Base-by-base conservation (phyloP, 2,329 filamentous ascomycete genomes). In the Claviceps sp. region DNA sequence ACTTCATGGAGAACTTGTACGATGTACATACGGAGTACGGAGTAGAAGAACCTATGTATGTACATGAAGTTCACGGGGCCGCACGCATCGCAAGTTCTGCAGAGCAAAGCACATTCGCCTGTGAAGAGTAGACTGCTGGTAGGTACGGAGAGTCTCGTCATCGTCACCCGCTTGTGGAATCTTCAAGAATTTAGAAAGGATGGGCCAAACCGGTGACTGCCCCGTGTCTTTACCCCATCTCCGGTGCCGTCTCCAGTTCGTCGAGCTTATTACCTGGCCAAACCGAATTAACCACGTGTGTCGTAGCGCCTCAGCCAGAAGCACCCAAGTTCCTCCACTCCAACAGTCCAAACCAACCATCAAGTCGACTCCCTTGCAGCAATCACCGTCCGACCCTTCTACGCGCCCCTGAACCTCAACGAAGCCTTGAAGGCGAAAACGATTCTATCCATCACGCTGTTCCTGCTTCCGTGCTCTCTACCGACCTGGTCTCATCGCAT, bases 281-380 rank as follows among this genome's bases (percentile, higher is more conserved):
- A 49, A 41, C 47, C 48, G 37, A 48, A 34, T 47, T 18, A 50
- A 50, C 52, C 52, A 53, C 52, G 52, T 53, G 48, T 53, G 52
- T 53, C 52, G 30, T 53, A 50, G 6, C 30, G 6, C 30, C 36
- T 45, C 22, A 42, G 13, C 34, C 30, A 18, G 44, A 34, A n/a
- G 47, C 24, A 37, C 26, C 11, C 30, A 24, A 38, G 8, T 45
- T 48, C 47, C 22, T 49, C 45, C 38, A 45, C 47, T 43, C 45
- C 52, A 20, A 46, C 18, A 18, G 50, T 45, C 36, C 47, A n/a
- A 20, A 46, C 18, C 16, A 53, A 48, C 36, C 47, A n/a, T 24
- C 36, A 34, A 41, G 26, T 30, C 38, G 37, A 24, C 48, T 49
- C 13, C 20, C 20, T 30, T 44, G 43, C 47, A 41, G n/a, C n/a